Base-by-base conservation (phyloP, 192 early-diverging fungal species). In the Radiomyces spectabilis region DNA sequence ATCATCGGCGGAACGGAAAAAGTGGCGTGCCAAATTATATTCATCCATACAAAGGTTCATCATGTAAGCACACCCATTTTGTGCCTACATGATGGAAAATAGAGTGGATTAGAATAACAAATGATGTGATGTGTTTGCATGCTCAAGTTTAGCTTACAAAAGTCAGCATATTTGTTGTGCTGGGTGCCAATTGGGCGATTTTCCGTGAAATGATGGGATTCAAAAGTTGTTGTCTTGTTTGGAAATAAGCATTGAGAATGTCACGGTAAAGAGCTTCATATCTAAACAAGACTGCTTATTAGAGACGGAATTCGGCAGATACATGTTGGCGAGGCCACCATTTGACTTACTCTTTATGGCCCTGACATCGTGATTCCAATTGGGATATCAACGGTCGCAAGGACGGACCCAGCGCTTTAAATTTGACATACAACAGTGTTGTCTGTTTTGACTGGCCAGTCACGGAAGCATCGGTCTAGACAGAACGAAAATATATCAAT, bases 21-120 rank as follows among this genome's bases (percentile, higher is more conserved):
- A 90, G 15, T 85, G 82, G 41, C 71, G 73, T 66, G 88, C 94
- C 25, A 97, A 73, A 1, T 76, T 69, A 53, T 76, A 81, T 63
- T 97, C 95, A 45, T 96, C 93, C 10, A 77, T 74, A 53, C 86
- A 97, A 22, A 94, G 72, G 46, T 79, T 71, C 65, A 90, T 81
- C 61, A 96, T 68, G 58, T 92, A 97, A 1, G 85, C 91, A 47
- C 86, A 86, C 47, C 92, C 91, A 57, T 81, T 82, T 29, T 78
- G 66, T 2, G 85, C 73, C 91, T 85, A 61, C 0, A 48, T 18
- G 3, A 33, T 30, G 34, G 19, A n/a, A 43, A 37, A n/a, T n/a
- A n/a, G 35, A 37, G 35, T 10, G 35, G 9, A n/a, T 37, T 37
- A 37, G 35, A n/a, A 8, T 37, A 10, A n/a, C n/a, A 8, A 37